Evolutionary conservation across 2,329 filamentous ascomycete genomes (phyloP).

Genomic region (Bipolaris oryzae): DNA sequence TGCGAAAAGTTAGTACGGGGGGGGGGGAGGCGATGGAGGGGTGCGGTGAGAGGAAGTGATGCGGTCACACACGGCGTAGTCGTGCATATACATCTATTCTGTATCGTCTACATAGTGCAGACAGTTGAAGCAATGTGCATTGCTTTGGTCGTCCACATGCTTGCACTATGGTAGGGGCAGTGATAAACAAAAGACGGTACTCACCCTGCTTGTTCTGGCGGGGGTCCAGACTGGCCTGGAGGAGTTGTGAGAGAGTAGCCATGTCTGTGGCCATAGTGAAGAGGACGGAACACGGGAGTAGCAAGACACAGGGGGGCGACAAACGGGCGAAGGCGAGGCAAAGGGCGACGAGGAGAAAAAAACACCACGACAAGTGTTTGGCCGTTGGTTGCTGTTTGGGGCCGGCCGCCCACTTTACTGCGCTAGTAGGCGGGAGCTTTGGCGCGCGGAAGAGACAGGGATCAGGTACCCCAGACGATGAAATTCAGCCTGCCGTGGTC

Average conservation of each 20-base stretch:
- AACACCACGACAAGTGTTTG: conserved; percentile 18
- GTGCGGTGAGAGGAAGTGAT: not conserved
- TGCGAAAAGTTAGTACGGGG: conserved; percentile 51
- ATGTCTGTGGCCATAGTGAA: conserved; percentile 65
- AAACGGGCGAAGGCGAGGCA: not conserved
- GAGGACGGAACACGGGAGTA: conserved; percentile 4
- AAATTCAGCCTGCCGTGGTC: conserved; percentile 15
- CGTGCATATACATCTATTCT: not conserved
- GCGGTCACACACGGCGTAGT: not conserved
- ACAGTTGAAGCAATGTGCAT: not conserved
- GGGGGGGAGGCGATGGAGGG: not conserved
- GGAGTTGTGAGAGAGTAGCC: conserved; percentile 74
- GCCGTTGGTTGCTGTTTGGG: conserved; percentile 26
- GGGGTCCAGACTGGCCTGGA: conserved; percentile 89
- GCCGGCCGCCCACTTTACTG: conserved; percentile 4
- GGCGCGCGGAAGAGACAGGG: conserved; percentile 3
- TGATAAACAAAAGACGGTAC: conserved; percentile 33
- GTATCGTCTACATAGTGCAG: not conserved
- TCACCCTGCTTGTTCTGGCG: conserved; percentile 86
- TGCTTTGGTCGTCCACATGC: not conserved
- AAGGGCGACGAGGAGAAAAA: not conserved
- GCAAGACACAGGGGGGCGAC: conserved; percentile 4
- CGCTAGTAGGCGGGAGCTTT: conserved; percentile 17
- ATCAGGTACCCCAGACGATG: conserved; percentile 20
- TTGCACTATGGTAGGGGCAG: conserved; percentile 11